Evolutionary conservation across 768 basidiomycete genomes (phyloP), one percentile per base, ranked within the genome.

Genomic region (Pleurotus ostreatus): DNA sequence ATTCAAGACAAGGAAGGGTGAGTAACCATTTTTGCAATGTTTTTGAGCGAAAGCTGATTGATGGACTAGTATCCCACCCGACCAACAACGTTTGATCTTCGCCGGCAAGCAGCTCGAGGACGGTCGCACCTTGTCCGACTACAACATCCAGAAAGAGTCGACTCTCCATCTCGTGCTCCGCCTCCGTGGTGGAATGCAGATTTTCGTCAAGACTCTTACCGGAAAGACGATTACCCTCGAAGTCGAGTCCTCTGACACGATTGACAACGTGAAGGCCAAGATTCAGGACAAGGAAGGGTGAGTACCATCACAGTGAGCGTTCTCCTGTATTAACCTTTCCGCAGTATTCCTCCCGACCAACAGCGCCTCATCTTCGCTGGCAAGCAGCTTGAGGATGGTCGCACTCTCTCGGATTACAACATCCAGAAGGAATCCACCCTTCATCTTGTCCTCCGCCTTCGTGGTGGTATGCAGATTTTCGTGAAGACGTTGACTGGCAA

Each of bases 331-430:
- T 25, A 48, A 48, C 2, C 11, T 26, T 23, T 20, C 15, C 7
- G 3, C 41, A 44, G 54, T 15, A 53, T 55, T 4, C 54, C 45
- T 5, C 54, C 41, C n/a, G 91, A 94, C 72, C 93, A 93, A 64
- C 92, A 95, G 67, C 92, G 94, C 60, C 74, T 96, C n/a, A 96
- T 96, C 76, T 96, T 95, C 61, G 94, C 94, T 49, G 94, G 94
- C 59, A 95, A 96, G 75, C 94, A 95, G 70, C 83, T 97, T 25
- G 94, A 96, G 70, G 94, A 97, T 65, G 94, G 94, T 2, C 86
- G 94, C 48, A 96, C 90, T 3, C 78, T 93, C 0, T 89, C 88
- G 5, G 90, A 91, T 61, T 92, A 93, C 69, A 92, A 94, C 69
- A 94, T 96, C 62, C 94, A 96, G 82, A 95, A 95, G 77, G 93